Percentiles rank a stretch among this genome's conserved stretches.
Conservation (phyloP, 108 stramenopile genomes). For the Epithemia pelagica region DNA sequence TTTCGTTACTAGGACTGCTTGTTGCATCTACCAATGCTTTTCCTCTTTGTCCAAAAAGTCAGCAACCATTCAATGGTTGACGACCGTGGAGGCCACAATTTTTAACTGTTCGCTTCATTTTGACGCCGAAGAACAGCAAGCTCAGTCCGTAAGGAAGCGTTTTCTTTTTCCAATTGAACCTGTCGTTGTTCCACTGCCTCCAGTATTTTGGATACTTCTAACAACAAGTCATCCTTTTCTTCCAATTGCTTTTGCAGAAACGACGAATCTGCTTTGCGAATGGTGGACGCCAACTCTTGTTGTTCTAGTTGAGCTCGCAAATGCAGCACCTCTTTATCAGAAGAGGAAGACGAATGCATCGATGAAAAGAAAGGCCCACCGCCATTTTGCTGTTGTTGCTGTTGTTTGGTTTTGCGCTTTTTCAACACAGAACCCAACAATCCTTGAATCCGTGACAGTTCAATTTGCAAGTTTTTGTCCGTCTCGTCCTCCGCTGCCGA, state of each 20-base stretch:
- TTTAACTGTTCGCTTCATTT: too few species aligned
- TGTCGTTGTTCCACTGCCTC: constrained; percentile 69
- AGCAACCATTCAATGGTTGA: too few species aligned
- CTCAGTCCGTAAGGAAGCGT: constrained; percentile 16
- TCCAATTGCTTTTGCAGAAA: constrained; percentile 61
- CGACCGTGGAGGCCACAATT: too few species aligned
- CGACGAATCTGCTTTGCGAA: constrained; percentile 66
- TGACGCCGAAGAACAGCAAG: neutral
- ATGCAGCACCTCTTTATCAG: constrained; percentile 37
- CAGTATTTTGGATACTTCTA: constrained; percentile 63
- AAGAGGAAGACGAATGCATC: constrained; percentile 13
- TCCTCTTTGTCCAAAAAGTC: too few species aligned
- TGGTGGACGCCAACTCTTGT: constrained; percentile 45
- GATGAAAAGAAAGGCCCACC: neutral
- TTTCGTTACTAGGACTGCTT: too few species aligned
- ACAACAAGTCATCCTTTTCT: constrained; percentile 64
- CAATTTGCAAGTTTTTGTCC: constrained; percentile 35
- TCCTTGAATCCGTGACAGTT: constrained; percentile 68
- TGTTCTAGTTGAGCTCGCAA: constrained; percentile 60
- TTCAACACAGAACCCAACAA: constrained; percentile 67
- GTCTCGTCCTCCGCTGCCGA: neutral
- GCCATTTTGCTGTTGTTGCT: neutral
- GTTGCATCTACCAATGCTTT: too few species aligned
- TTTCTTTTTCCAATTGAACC: constrained; percentile 59
- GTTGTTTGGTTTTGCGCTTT: constrained; percentile 23